phyloP scores from a whole-genome alignment of 2,329 filamentous ascomycete genomes.

The Verticillium klebahnii region DNA sequence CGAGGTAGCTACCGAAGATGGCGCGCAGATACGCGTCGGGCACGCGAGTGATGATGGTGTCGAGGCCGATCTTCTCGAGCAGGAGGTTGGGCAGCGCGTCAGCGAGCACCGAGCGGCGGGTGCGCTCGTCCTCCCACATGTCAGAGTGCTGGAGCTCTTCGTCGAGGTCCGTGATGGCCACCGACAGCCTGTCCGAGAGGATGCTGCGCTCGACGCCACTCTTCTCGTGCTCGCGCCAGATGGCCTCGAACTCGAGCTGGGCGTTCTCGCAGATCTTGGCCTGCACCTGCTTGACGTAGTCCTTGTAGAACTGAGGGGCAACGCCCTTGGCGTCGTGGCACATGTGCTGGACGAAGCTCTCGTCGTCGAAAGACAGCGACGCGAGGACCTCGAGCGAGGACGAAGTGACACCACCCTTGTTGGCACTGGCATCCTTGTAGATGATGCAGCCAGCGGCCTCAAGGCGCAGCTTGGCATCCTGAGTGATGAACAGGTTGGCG shows the following conservation, averaged over 20 bases:
- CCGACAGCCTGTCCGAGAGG: conserved; percentile 85
- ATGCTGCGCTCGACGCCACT: conserved; percentile 76
- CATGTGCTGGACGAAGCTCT: conserved; percentile 88
- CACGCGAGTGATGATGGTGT: conserved; percentile 80
- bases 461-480: conserved; percentile 92
- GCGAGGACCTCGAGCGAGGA: conserved; percentile 95
- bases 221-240: conserved; percentile 89
- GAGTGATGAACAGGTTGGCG: conserved; percentile 97
- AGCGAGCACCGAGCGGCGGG: conserved; percentile 71
- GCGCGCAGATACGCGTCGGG: conserved; percentile 88
- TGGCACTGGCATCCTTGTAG: conserved; percentile 96
- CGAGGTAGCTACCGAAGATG: conserved; percentile 94
- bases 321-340: conserved; percentile 71
- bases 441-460: conserved; percentile 93
- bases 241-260: conserved; percentile 90
- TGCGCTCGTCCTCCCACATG: conserved; percentile 78
- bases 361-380: conserved; percentile 88
- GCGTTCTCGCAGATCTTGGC: conserved; percentile 88
- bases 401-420: conserved; percentile 97
- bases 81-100: conserved; percentile 85
- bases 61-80: conserved; percentile 83
- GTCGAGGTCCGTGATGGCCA: conserved; percentile 93
- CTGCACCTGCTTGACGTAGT: conserved; percentile 90
- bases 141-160: conserved; percentile 93
- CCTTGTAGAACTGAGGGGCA: conserved; percentile 84